A percentile compares a stretch with the other conserved stretches of the same genome.
phyloP scores from a whole-genome alignment of 1,139 yeast species.

The Geotrichum phurueaensis region DNA sequence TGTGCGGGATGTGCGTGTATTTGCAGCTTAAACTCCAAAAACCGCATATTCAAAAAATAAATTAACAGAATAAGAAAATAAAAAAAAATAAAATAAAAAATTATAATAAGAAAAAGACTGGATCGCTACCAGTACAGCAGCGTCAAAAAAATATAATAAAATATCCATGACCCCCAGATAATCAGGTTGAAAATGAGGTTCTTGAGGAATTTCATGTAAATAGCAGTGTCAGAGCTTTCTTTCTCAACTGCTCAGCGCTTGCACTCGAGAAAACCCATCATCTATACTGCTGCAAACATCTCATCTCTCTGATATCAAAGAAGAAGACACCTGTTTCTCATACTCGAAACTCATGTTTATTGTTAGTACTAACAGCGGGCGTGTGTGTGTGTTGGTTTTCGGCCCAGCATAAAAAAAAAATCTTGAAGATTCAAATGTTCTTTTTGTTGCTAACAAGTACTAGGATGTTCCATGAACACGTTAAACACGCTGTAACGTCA shows the following conservation, averaged over 20 bases:
- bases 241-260: background rate
- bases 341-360: background rate
- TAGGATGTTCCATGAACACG: too few species aligned
- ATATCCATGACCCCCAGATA: too few species aligned
- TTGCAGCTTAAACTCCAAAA: background rate
- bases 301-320: background rate
- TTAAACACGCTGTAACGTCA: too few species aligned
- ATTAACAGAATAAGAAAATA: too few species aligned
- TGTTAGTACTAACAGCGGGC: background rate
- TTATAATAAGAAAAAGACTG: background rate
- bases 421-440: background rate
- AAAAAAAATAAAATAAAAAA: background rate
- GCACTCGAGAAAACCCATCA: background rate
- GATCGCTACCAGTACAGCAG: background rate
- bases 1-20: background rate
- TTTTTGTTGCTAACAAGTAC: too few species aligned
- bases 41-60: too few species aligned
- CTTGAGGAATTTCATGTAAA: background rate
- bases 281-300: background rate
- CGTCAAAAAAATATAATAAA: background rate
- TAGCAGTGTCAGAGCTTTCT: background rate
- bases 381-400: background rate
- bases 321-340: background rate
- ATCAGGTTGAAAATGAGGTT: too few species aligned
- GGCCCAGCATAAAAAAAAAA: background rate